Percentiles rank a stretch among this genome's conserved stretches.
These are phyloP conservation scores for Hordeum marinum DNA, from an alignment of 176 grass and related monocot species.

Conservation along the genomic window DNA sequence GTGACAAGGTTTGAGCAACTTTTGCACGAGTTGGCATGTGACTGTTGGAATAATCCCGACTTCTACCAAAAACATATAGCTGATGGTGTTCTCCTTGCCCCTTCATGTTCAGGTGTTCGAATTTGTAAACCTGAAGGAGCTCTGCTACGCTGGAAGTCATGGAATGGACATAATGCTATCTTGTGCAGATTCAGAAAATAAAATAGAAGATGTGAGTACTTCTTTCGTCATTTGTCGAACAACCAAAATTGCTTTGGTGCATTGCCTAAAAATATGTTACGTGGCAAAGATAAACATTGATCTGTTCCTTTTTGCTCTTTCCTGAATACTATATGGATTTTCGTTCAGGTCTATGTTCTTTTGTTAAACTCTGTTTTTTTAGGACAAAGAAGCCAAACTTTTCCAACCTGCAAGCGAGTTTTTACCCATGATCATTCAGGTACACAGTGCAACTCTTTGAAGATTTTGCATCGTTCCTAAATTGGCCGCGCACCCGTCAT, in stretches of 20 bases:
- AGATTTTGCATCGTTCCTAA: no score
- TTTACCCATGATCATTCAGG: slow-evolving; percentile 65
- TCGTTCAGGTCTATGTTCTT: neutral
- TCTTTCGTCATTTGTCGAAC: neutral
- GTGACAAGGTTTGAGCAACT: slow-evolving; percentile 39
- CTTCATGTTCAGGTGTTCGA: slow-evolving; percentile 45
- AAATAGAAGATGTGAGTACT: slow-evolving; percentile 12
- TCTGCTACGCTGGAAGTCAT: slow-evolving; percentile 75
- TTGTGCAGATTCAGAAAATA: slow-evolving; percentile 4
- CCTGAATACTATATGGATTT: neutral
- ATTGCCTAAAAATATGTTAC: no score
- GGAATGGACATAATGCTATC: slow-evolving; percentile 65
- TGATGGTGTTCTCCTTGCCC: neutral
- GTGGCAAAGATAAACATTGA: neutral
- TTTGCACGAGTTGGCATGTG: neutral
- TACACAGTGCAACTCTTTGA: neutral
- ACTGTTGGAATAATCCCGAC: neutral
- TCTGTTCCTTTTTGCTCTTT: neutral
- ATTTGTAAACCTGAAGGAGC: slow-evolving; percentile 59
- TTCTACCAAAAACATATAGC: neutral
- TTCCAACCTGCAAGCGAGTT: slow-evolving; percentile 76
- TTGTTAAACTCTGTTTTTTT: neutral
- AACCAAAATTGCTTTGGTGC: neutral
- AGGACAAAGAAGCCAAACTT: slow-evolving; percentile 45
- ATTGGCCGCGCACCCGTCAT: no score